These are phyloP conservation scores for Phytopythium ostracodes DNA, from an alignment of 352 stramenopile species.

Conservation along the genomic window DNA sequence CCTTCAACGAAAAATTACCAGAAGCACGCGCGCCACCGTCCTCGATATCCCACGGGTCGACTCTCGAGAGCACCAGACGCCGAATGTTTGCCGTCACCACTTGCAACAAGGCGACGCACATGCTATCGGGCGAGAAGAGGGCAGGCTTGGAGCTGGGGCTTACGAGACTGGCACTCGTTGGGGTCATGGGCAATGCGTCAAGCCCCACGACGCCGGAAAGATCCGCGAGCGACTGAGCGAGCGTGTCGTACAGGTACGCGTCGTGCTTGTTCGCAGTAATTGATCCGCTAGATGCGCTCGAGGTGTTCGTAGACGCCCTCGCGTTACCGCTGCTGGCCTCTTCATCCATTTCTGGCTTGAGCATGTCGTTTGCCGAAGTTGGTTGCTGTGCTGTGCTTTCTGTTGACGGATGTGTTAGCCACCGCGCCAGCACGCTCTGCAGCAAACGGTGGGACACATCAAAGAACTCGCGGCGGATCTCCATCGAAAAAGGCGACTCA, in stretches of 20 bases:
- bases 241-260: conserved; percentile 21
- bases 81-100: conserved; percentile 80
- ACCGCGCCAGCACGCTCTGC: conserved; percentile 48
- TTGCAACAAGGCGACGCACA: conserved; percentile 71
- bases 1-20: conserved; percentile 52
- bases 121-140: conserved; percentile 49
- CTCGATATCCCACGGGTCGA: conserved; percentile 71
- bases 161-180: background rate
- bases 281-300: background rate
- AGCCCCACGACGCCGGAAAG: conserved; percentile 5
- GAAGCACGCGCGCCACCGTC: conserved; percentile 39
- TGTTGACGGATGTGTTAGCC: conserved; percentile 27
- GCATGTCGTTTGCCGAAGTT: background rate
- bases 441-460: conserved; percentile 64
- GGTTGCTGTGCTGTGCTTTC: background rate
- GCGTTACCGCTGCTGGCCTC: background rate
- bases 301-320: background rate
- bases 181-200: conserved; percentile 1
- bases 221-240: conserved; percentile 20
- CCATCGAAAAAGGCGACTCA: conserved; percentile 80
- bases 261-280: background rate
- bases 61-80: conserved; percentile 69
- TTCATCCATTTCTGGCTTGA: conserved; percentile 6
- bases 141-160: background rate
- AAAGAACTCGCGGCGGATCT: conserved; percentile 78